A percentile compares a stretch with the other conserved stretches of the same genome.
Evolutionary conservation across 805 yeast genomes (phyloP).

Genomic region (Huiozyma naganishii): DNA sequence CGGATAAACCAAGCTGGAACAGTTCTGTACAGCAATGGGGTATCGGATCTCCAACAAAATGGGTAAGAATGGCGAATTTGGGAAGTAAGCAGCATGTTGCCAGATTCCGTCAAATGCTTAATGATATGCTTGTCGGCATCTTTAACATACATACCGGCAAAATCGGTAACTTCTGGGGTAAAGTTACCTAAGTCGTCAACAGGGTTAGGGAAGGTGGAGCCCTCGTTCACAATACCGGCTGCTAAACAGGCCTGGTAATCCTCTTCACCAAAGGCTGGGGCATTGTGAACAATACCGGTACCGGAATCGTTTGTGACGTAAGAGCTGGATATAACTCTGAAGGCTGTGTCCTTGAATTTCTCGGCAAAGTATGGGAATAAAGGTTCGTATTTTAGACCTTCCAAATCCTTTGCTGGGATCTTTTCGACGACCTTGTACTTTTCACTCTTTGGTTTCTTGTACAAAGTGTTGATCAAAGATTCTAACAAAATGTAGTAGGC

Average conservation of each 20-base stretch:
- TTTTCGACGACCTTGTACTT: constrained; percentile 75
- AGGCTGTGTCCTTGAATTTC: constrained; percentile 63
- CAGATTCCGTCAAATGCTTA: constrained; percentile 68
- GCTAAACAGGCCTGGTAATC: constrained; percentile 79
- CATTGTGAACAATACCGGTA: constrained; percentile 97
- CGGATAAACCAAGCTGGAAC: constrained; percentile 99
- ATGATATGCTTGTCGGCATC: constrained; percentile 91
- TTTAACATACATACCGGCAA: constrained; percentile 78
- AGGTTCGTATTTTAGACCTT: constrained; percentile 74
- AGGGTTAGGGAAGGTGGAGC: constrained; percentile 76
- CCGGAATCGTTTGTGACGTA: constrained; percentile 92
- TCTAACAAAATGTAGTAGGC: constrained; percentile 78
- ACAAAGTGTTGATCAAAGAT: constrained; percentile 66
- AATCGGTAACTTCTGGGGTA: constrained; percentile 64
- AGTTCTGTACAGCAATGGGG: constrained; percentile 90
- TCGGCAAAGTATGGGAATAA: constrained; percentile 73
- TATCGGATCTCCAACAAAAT: constrained; percentile 99
- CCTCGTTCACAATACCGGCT: constrained; percentile 64
- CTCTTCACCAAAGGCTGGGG: constrained; percentile 98
- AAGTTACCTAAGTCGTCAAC: constrained; percentile 88
- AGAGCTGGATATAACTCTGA: constrained; percentile 69
- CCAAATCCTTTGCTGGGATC: constrained; percentile 68
- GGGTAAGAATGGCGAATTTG: constrained; percentile 96
- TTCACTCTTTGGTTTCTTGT: constrained; percentile 91
- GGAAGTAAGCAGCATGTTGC: constrained; percentile 60